Base-by-base conservation (phyloP, 2,329 filamentous ascomycete species). In the Hymenoscyphus occultus region DNA sequence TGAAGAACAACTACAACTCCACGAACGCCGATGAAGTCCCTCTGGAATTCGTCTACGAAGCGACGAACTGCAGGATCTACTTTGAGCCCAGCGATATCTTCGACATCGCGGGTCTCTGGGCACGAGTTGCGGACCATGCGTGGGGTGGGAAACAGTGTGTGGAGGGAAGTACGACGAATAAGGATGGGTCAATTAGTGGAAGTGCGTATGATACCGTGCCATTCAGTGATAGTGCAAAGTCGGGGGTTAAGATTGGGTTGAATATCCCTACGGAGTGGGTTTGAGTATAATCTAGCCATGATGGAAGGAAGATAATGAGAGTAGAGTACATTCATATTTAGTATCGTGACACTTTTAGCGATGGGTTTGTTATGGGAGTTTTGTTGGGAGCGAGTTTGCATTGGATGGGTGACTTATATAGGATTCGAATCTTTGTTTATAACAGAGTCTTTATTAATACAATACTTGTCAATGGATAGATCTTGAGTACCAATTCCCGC, bases 21-120 rank as follows among this genome's bases (percentile, higher is more conserved):
- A 74, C 78, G 0, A 57, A 63, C 22, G 80, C 85, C 9, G 73
- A 82, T 22, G 61, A 66, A 63, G 74, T 78, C 0, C 81, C 85
- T 7, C 73, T 83, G 22, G 86, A 89, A 70, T 89, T 89, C 71
- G 73, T 82, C 4, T 86, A 87, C 67, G 81, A 87, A 67, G 80
- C 84, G 0, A 83, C 86, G 0, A 82, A 85, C 68, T 89, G 86
- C 69, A 78, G 84, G 1, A 73, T 88, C 10, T 88, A 82, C 71
- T 87, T 83, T 65, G 84, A 85, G 9, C 72, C 78, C 16, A 74
- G 78, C 1, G 86, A 84, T 73, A 72, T 83, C 31, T 73, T 79
- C 5, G 79, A 84, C 61, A 78, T 82, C 7, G 77, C 76, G 1
- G 76, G 74, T 40, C 70, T 84, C 35, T 88, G 86, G 86, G 74